These are phyloP conservation scores for Auriscalpium microsporum DNA, from an alignment of 768 basidiomycete species.

Conservation along the genomic window DNA sequence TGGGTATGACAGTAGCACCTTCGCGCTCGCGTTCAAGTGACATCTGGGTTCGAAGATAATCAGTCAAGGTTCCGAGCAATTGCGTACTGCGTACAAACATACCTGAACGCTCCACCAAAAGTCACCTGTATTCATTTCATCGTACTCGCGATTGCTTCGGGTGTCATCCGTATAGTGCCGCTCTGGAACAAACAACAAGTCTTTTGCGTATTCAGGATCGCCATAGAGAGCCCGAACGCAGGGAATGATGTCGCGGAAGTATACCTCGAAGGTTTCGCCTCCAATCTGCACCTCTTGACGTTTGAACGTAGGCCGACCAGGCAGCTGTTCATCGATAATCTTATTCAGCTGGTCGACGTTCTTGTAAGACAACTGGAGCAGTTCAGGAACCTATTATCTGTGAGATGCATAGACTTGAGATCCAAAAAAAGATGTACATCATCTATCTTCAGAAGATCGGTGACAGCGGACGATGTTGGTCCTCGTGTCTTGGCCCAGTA, in stretches of 20 bases:
- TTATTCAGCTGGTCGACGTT: background rate
- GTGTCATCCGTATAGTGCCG: background rate
- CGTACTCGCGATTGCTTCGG: conserved; percentile 1
- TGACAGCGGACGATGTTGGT: background rate
- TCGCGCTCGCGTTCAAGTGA: no score
- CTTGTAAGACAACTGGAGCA: background rate
- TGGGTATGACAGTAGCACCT: no score
- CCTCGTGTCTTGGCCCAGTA: background rate
- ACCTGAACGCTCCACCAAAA: conserved; percentile 23
- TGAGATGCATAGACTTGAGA: background rate
- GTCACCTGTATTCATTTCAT: conserved; percentile 18
- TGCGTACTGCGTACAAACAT: no score
- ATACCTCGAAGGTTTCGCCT: background rate
- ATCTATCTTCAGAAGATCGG: background rate
- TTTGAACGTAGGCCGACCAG: background rate
- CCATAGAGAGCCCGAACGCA: background rate
- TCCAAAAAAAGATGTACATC: background rate
- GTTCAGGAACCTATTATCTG: background rate
- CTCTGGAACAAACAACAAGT: background rate
- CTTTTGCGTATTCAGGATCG: background rate
- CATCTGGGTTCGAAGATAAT: no score
- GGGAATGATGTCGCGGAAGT: background rate
- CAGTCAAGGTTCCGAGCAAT: no score
- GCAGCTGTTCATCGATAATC: background rate
- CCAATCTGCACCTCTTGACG: background rate